Percentiles rank a stretch among this genome's conserved stretches.
Conservation (phyloP, 805 yeast genomes). For the Spencermartinsiella europaea region DNA sequence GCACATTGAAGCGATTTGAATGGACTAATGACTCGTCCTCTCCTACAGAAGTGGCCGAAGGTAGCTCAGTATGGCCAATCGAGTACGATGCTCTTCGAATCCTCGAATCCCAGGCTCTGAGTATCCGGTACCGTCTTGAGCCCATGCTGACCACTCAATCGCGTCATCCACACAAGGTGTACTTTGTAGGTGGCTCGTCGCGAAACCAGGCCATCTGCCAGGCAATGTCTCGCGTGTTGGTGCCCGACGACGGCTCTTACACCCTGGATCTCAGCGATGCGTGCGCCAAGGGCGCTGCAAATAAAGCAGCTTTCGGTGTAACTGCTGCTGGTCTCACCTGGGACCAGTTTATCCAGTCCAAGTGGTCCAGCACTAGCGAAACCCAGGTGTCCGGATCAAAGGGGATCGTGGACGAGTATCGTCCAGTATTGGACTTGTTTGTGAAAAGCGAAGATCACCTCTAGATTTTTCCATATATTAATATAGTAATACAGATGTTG, state of each 20-base stretch:
- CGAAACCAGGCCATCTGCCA: constrained; percentile 61
- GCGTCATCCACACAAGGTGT: constrained; percentile 60
- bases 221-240: constrained; percentile 66
- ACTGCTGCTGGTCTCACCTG: constrained; percentile 5
- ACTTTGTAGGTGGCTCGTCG: constrained; percentile 86
- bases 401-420: not conserved
- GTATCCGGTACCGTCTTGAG: constrained; percentile 74
- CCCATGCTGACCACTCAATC: constrained; percentile 54
- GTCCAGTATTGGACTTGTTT: constrained; percentile 4
- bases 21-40: constrained; percentile 7
- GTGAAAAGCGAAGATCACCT: constrained; percentile 21
- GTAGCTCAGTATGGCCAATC: not conserved
- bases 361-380: constrained; percentile 5
- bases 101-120: constrained; percentile 80
- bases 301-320: constrained; percentile 54
- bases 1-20: constrained; percentile 27
- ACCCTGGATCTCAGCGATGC: constrained; percentile 79
- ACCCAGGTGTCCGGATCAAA: not conserved
- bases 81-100: constrained; percentile 64
- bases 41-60: not conserved
- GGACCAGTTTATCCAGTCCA: constrained; percentile 14
- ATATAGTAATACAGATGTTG: too few species aligned
- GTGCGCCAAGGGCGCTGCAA: constrained; percentile 90
- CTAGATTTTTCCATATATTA: too few species aligned
- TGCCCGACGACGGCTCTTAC: constrained; percentile 59